These are phyloP conservation scores for Solanum medicagineum DNA, from an alignment of 257 asterid species.

Conservation along the genomic window DNA sequence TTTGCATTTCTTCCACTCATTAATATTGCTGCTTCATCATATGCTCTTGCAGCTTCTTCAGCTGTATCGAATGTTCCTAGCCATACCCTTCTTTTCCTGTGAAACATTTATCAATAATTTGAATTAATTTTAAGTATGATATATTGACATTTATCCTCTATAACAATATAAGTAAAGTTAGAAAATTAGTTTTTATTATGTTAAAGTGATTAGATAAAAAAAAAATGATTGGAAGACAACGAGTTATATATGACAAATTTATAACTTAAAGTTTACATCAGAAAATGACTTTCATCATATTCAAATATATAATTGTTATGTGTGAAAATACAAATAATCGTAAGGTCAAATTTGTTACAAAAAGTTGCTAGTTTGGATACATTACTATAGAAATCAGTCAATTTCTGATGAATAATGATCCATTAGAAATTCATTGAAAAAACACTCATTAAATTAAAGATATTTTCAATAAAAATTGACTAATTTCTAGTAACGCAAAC, in stretches of 20 bases:
- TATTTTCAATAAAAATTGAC: too few species aligned
- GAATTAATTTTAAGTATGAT: background rate
- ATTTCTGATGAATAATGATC: too few species aligned
- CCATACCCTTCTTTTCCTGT: conserved; percentile 84
- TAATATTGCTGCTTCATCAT: conserved; percentile 69
- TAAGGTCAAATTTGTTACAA: too few species aligned
- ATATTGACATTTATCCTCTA: background rate
- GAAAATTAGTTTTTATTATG: background rate
- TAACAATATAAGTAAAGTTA: background rate
- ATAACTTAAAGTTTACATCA: background rate
- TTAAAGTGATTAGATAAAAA: background rate
- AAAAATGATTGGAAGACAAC: background rate
- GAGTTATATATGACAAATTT: background rate
- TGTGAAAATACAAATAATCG: too few species aligned
- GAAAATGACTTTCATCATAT: background rate
- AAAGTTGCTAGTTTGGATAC: too few species aligned
- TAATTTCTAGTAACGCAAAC: too few species aligned
- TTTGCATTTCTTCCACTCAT: conserved; percentile 75
- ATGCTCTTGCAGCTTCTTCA: conserved; percentile 75
- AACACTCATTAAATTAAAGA: too few species aligned
- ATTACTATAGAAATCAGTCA: too few species aligned
- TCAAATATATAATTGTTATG: background rate
- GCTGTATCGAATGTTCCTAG: conserved; percentile 82
- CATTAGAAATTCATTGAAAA: too few species aligned
- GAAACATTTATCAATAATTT: background rate